These are phyloP conservation scores for Quillaja saponaria DNA, from an alignment of 306 rosid genomes.

Conservation along the genomic window DNA sequence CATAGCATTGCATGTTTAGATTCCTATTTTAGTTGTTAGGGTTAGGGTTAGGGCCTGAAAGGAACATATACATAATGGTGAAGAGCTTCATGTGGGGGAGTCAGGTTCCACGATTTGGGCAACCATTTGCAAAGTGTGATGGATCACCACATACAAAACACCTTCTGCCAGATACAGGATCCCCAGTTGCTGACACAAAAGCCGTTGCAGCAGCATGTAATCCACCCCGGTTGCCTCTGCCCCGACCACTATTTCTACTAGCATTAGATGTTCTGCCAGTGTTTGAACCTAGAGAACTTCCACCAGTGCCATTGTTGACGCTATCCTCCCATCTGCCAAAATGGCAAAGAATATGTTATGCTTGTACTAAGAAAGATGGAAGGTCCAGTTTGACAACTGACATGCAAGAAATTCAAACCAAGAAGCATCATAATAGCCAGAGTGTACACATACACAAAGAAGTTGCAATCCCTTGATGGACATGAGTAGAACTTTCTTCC, in stretches of 20 bases:
- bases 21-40: too few species aligned
- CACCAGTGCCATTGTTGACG: conserved; percentile 56
- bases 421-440: too few species aligned
- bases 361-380: background rate
- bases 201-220: conserved; percentile 42
- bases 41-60: too few species aligned
- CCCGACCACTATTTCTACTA: conserved; percentile 41
- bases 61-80: too few species aligned
- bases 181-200: conserved; percentile 90
- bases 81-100: background rate
- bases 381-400: too few species aligned
- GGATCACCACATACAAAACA: conserved; percentile 93
- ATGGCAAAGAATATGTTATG: background rate
- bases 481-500: conserved; percentile 92
- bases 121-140: conserved; percentile 82
- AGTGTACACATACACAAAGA: conserved; percentile 67
- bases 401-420: too few species aligned
- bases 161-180: conserved; percentile 85
- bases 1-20: too few species aligned
- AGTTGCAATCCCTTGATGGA: conserved; percentile 77
- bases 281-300: conserved; percentile 45
- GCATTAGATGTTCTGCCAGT: conserved; percentile 47
- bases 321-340: conserved; percentile 84
- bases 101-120: conserved; percentile 77
- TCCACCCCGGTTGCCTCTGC: conserved; percentile 53